Conservation (phyloP, 495 filamentous ascomycete genomes). For the Lichenothelia convexa region DNA sequence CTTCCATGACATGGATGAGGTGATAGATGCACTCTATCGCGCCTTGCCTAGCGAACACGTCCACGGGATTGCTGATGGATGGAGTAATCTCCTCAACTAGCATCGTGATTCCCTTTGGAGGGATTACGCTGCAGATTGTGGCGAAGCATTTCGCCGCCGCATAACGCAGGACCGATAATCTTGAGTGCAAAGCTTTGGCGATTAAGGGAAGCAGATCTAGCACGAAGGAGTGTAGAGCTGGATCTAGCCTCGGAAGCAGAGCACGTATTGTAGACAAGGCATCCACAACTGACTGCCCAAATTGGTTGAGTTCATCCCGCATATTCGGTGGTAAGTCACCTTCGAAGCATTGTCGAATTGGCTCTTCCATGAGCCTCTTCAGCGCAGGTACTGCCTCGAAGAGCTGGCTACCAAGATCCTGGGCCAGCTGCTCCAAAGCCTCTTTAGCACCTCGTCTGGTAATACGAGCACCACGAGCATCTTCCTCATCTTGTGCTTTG, state of each 20-base stretch:
- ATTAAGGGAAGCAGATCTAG: constrained; percentile 70
- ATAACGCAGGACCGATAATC: constrained; percentile 81
- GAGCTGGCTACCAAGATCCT: constrained; percentile 56
- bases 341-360: constrained; percentile 54
- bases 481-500: constrained; percentile 69
- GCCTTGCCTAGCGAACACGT: constrained; percentile 75
- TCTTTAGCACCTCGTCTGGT: constrained; percentile 86
- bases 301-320: constrained; percentile 42
- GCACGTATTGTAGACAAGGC: constrained; percentile 82
- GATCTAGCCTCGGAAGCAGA: constrained; percentile 65
- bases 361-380: constrained; percentile 56
- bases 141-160: constrained; percentile 95
- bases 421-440: constrained; percentile 70
- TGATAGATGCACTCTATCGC: constrained; percentile 87
- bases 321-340: constrained; percentile 50
- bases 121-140: constrained; percentile 90
- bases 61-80: constrained; percentile 68
- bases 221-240: constrained; percentile 56
- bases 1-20: constrained; percentile 95
- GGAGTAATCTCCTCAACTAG: constrained; percentile 85
- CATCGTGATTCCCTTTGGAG: constrained; percentile 85
- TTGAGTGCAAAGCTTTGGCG: constrained; percentile 66
- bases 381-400: constrained; percentile 68
- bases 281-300: constrained; percentile 87
- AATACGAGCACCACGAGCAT: constrained; percentile 70